Base-by-base conservation (phyloP, 2,329 filamentous ascomycete genomes). In the Stemphylium lycopersici region DNA sequence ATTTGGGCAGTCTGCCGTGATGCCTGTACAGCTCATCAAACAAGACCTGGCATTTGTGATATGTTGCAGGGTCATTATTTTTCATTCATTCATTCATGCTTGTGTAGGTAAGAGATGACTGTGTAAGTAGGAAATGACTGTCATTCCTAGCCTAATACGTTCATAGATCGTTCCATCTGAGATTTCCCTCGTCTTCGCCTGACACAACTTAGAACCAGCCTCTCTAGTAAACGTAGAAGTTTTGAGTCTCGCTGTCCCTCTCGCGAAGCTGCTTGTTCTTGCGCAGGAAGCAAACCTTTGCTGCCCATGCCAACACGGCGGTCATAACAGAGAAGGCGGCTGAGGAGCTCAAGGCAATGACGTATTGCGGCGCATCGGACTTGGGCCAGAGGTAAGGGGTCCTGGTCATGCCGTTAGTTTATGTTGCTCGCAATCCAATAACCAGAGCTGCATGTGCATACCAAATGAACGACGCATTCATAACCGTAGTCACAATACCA, bases 401-500 rank as follows among this genome's bases (percentile, higher is more conserved):
- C 69, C 64, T 66, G n/a, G 16, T 16, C n/a, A 20, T 20, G 12
- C 16, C 39, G 33, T 61, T 55, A 61, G 53, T 46, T 16, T 20
- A 15, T 39, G 18, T 2, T 13, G 16, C 11, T 6, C 2, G 18
- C 11, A 12, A 8, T 2, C 6, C 3, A 8, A 8, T 2, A 13
- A 11, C 8, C 40, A 24, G 15, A 18, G 26, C 18, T 12, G 2
- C 10, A n/a, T 15, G 3, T 8, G 43, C 61, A 51, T 52, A 65
- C 63, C 69, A 80, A 54, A 80, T 79, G 48, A 76, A 74, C 6
- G 73, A 72, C 34, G 73, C 67, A 32, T 79, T 80, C 47, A 77
- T 77, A 16, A 77, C 62, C 0, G 77, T 76, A 32, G 79, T 80
- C 4, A 78, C 77, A 32, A 80, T 77, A 6, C 76, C 73, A 24